Conservation (phyloP, 2,329 filamentous ascomycete genomes). For the Ceratocystis cacaofunesta region DNA sequence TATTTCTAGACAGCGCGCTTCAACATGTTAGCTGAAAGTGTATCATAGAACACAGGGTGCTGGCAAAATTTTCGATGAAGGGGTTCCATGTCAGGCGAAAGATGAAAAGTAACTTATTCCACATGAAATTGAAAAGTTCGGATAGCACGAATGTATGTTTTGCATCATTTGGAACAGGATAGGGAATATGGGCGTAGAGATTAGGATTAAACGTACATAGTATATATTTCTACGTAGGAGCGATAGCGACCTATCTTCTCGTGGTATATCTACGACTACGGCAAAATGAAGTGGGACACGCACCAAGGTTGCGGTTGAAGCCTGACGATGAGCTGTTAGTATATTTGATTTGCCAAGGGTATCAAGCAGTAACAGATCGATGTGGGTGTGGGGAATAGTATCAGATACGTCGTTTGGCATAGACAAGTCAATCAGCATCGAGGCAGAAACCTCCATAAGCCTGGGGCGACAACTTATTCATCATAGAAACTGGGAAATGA, state of each 20-base stretch:
- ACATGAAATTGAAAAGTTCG: slow-evolving; percentile 12
- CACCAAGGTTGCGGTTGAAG: too few relatives aligned
- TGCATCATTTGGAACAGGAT: slow-evolving; percentile 12
- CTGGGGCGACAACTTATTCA: slow-evolving; percentile 37
- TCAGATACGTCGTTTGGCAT: slow-evolving; percentile 31
- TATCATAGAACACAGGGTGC: too few relatives aligned
- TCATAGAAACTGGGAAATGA: slow-evolving; percentile 24
- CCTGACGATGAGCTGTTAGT: slow-evolving; percentile 7
- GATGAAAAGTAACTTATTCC: slow-evolving; percentile 17
- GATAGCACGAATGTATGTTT: slow-evolving; percentile 16
- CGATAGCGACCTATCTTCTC: not conserved
- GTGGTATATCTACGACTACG: not conserved
- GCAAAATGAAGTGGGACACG: not conserved
- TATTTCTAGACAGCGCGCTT: not conserved
- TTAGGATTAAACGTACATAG: slow-evolving; percentile 9
- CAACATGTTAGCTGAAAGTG: not conserved
- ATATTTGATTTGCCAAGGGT: not conserved
- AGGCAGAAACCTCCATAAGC: slow-evolving; percentile 35
- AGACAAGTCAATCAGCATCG: slow-evolving; percentile 38
- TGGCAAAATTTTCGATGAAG: not conserved
- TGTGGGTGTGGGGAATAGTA: not conserved
- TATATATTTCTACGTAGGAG: slow-evolving; percentile 1
- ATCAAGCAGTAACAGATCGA: slow-evolving; percentile 1
- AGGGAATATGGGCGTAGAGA: not conserved
- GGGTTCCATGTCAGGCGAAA: slow-evolving; percentile 15